Evolutionary conservation across 2,329 filamentous ascomycete species (phyloP).

Genomic region (Phialophora expanda): DNA sequence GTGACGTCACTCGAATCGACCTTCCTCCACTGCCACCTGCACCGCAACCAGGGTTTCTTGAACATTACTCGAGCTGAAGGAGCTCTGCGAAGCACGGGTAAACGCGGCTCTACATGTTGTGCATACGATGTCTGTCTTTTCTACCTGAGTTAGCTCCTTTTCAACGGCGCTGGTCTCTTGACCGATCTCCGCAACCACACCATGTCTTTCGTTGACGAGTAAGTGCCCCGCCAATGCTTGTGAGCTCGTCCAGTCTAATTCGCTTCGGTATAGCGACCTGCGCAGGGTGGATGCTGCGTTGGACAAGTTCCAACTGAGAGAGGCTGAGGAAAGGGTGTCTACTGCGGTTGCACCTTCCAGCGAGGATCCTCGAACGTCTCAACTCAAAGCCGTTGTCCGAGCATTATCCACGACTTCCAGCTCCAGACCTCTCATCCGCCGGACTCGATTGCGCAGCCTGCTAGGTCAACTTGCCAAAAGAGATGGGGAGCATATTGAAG

Average conservation of each 20-base stretch:
- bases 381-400: conserved; percentile 70
- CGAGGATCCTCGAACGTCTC: conserved; percentile 42
- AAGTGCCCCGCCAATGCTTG: background rate
- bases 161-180: background rate
- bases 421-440: conserved; percentile 65
- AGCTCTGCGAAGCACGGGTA: background rate
- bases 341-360: conserved; percentile 21
- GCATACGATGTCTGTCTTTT: background rate
- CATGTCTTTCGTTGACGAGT: conserved; percentile 36
- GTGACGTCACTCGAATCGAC: background rate
- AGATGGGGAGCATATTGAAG: conserved; percentile 39
- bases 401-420: conserved; percentile 72
- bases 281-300: conserved; percentile 63
- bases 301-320: conserved; percentile 61
- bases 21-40: background rate
- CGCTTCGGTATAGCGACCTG: conserved; percentile 54
- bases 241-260: conserved; percentile 12
- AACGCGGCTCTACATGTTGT: background rate
- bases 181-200: background rate
- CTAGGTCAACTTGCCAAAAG: conserved; percentile 62
- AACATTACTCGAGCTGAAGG: background rate
- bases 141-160: background rate
- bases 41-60: background rate
- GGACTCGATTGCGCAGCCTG: conserved; percentile 64
- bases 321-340: conserved; percentile 32